phyloP scores from a whole-genome alignment of 2,329 filamentous ascomycete genomes.

The Plectosphaerella plurivora region DNA sequence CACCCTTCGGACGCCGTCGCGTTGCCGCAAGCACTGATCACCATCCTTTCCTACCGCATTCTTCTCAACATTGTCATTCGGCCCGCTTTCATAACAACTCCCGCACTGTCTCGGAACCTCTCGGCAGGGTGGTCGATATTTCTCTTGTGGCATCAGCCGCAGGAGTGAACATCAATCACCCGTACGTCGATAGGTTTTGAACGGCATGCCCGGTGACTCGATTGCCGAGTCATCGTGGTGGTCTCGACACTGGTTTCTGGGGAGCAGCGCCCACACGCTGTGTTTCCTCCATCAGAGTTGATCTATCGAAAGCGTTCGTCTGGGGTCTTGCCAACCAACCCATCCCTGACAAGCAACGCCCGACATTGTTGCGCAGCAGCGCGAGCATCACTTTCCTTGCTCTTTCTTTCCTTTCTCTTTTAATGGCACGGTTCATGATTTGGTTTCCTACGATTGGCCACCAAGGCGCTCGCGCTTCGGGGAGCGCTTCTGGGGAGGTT shows the following conservation, averaged over 20 bases:
- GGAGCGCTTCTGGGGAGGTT: constrained; percentile 31
- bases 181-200: constrained; percentile 15
- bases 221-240: constrained; percentile 21
- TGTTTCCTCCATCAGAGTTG: not conserved
- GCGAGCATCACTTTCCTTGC: constrained; percentile 6
- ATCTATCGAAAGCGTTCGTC: constrained; percentile 27
- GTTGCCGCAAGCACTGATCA: constrained; percentile 31
- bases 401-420: constrained; percentile 15
- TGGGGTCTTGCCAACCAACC: not conserved
- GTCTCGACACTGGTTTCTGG: constrained; percentile 5
- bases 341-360: not conserved
- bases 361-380: constrained; percentile 19
- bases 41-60: constrained; percentile 24
- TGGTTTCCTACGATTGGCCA: constrained; percentile 11
- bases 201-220: constrained; percentile 34
- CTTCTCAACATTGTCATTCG: constrained; percentile 37
- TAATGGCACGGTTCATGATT: constrained; percentile 8
- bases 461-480: constrained; percentile 18
- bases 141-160: not conserved
- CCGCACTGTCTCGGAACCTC: constrained; percentile 27
- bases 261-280: not conserved
- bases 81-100: constrained; percentile 17
- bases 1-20: not conserved
- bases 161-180: not conserved
- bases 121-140: not conserved